A percentile compares a stretch with the other conserved stretches of the same genome.
These are phyloP conservation scores for Phytophthora macrochlamydospora DNA, from an alignment of 352 stramenopile genomes.

Conservation along the genomic window DNA sequence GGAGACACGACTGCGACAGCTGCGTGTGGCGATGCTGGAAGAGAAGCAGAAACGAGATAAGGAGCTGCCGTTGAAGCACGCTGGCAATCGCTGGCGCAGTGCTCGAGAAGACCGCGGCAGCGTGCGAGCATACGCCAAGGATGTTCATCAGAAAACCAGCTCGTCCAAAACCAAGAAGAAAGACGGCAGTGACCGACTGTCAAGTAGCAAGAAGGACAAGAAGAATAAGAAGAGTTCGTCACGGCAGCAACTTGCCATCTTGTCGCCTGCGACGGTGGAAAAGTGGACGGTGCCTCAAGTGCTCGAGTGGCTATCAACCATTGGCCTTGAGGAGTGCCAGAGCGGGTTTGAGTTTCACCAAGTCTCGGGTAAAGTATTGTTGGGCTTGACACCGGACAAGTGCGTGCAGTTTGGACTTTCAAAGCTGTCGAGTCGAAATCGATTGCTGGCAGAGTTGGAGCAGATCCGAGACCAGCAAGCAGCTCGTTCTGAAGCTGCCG, in stretches of 20 bases:
- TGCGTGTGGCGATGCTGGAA: constrained; percentile 64
- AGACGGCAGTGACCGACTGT: neutral
- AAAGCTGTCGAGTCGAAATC: constrained; percentile 65
- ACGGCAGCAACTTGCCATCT: constrained; percentile 10
- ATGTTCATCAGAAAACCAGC: constrained; percentile 52
- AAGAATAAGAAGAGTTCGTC: constrained; percentile 22
- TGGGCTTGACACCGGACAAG: constrained; percentile 52
- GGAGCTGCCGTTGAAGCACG: constrained; percentile 61
- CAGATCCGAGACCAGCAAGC: constrained; percentile 40
- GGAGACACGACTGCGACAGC: constrained; percentile 63
- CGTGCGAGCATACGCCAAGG: constrained; percentile 70
- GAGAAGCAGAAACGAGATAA: constrained; percentile 69
- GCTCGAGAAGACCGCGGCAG: constrained; percentile 75
- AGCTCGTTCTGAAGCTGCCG: constrained; percentile 10
- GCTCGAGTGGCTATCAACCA: constrained; percentile 60
- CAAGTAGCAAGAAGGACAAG: constrained; percentile 9
- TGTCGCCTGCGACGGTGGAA: constrained; percentile 46
- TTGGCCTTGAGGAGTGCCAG: constrained; percentile 70
- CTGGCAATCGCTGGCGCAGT: constrained; percentile 75
- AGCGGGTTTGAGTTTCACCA: constrained; percentile 82
- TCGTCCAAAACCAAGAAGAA: constrained; percentile 29
- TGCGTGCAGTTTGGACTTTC: constrained; percentile 56
- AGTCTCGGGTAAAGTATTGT: constrained; percentile 55
- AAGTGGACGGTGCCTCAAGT: constrained; percentile 67
- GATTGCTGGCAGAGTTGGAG: constrained; percentile 58